Conservation (phyloP, 1,284 basidiomycete species). For the Sanguinoderma infundibulare region DNA sequence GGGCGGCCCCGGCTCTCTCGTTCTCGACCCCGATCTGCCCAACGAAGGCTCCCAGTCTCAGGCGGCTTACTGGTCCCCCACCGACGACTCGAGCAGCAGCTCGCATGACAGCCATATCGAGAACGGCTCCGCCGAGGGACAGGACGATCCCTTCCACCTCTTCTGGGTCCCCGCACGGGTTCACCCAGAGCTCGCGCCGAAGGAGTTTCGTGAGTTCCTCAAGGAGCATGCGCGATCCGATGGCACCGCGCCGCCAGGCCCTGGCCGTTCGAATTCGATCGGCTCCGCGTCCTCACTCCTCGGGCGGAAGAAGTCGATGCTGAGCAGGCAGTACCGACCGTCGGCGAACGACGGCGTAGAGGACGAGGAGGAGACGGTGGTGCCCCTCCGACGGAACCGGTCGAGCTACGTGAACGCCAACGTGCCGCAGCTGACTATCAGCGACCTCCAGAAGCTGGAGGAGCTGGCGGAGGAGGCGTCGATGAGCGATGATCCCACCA, state of each 20-base stretch:
- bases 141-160: constrained; percentile 81
- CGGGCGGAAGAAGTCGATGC: constrained; percentile 86
- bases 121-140: constrained; percentile 12
- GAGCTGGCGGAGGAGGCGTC: constrained; percentile 89
- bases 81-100: constrained; percentile 48
- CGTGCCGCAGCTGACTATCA: constrained; percentile 83
- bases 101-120: constrained; percentile 26
- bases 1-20: constrained; percentile 75
- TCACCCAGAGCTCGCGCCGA: constrained; percentile 97
- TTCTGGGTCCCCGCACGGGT: constrained; percentile 98
- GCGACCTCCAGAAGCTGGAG: constrained; percentile 92
- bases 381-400: constrained; percentile 72
- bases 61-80: constrained; percentile 52
- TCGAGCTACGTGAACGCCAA: constrained; percentile 56
- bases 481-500: constrained; percentile 82
- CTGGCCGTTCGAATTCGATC: constrained; percentile 42
- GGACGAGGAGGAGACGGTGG: constrained; percentile 59
- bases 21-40: constrained; percentile 89
- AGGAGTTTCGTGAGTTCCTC: constrained; percentile 93
- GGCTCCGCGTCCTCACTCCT: constrained; percentile 51
- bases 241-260: constrained; percentile 37
- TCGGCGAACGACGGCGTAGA: constrained; percentile 76
- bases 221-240: constrained; percentile 86
- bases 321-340: constrained; percentile 87
- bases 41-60: constrained; percentile 60